Evolutionary conservation across 306 rosid species (phyloP).

Genomic region (Echinosophora koreensis): DNA sequence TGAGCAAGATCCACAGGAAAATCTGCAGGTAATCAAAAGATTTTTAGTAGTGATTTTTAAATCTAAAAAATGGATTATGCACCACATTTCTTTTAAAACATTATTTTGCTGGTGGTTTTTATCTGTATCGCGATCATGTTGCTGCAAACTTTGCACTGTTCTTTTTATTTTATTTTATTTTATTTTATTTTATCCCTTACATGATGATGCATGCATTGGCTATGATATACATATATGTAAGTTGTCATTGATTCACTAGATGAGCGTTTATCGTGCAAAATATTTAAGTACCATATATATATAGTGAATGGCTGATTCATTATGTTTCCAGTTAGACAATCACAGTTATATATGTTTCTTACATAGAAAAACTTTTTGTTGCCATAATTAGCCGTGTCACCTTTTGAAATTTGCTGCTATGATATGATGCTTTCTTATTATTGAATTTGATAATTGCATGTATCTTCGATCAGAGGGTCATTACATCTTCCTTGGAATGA

Average conservation of each 20-base stretch:
- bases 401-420: neutral
- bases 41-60: too few species aligned
- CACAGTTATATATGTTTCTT: neutral
- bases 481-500: neutral
- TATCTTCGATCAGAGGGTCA: neutral
- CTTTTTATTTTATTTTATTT: neutral
- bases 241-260: neutral
- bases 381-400: neutral
- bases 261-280: neutral
- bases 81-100: neutral
- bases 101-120: neutral
- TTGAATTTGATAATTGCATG: neutral
- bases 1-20: too few species aligned
- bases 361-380: neutral
- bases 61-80: neutral
- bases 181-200: neutral
- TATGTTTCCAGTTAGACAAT: neutral
- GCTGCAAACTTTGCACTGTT: neutral
- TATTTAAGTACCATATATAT: neutral
- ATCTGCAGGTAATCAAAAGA: too few species aligned
- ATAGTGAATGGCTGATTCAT: neutral
- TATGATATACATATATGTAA: neutral
- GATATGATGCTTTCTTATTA: neutral
- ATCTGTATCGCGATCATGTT: neutral
- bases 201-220: neutral